Evolutionary conservation across 2,329 filamentous ascomycete genomes (phyloP).

Genomic region (Penicillium aurantiogriseum): DNA sequence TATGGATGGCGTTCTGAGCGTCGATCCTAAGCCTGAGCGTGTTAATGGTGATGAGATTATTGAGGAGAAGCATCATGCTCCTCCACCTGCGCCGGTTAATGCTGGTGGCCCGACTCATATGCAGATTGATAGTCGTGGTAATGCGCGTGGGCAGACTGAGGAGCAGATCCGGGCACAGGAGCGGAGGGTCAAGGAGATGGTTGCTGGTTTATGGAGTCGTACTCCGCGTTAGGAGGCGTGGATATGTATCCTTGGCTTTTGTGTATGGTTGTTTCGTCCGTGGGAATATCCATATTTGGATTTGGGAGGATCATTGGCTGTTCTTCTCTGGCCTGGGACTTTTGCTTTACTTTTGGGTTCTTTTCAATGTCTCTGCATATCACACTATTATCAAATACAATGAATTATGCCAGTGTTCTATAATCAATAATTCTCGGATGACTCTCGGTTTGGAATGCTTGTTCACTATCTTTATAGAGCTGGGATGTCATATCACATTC

Average conservation of each 20-base stretch:
- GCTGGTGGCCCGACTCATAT: slow-evolving; percentile 32
- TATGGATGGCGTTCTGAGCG: slow-evolving; percentile 61
- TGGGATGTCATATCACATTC: background rate
- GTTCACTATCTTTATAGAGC: background rate
- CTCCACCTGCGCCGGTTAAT: slow-evolving; percentile 8
- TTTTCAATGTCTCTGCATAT: slow-evolving; percentile 1
- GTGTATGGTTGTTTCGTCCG: background rate
- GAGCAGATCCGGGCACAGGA: slow-evolving; percentile 62
- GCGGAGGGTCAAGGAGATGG: slow-evolving; percentile 58
- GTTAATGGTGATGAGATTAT: slow-evolving; percentile 46
- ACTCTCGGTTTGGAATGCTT: background rate
- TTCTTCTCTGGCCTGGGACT: background rate
- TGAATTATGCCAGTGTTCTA: background rate
- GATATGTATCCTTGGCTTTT: background rate
- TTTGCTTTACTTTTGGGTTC: background rate
- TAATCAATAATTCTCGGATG: background rate
- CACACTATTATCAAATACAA: background rate
- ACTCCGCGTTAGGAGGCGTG: slow-evolving; percentile 23
- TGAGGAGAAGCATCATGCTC: slow-evolving; percentile 34
- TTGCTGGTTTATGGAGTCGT: slow-evolving; percentile 56
- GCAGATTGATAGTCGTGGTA: slow-evolving; percentile 59
- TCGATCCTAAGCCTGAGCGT: slow-evolving; percentile 53
- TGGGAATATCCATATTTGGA: background rate
- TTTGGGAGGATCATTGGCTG: background rate
- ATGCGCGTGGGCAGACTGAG: slow-evolving; percentile 61